These are phyloP conservation scores for Colletotrichum horii DNA, from an alignment of 2,329 filamentous ascomycete genomes.

Conservation along the genomic window DNA sequence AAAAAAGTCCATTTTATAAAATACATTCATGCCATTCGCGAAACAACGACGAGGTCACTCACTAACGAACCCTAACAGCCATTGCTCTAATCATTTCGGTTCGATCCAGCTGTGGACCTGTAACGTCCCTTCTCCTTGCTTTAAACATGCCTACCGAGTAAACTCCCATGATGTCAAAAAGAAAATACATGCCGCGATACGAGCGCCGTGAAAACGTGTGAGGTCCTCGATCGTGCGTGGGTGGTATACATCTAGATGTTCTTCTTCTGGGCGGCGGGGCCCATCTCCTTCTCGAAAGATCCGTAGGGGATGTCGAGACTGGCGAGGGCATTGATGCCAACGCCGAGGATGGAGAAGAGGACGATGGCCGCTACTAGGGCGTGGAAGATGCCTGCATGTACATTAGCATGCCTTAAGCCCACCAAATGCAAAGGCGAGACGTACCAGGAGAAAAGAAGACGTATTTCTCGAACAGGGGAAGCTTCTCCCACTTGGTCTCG, in stretches of 20 bases:
- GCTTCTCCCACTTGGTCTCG: constrained; percentile 41
- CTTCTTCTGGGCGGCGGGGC: constrained; percentile 87
- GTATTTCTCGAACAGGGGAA: constrained; percentile 86
- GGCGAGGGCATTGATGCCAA: constrained; percentile 76
- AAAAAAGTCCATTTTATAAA: constrained; percentile 18
- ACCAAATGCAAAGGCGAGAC: constrained; percentile 27
- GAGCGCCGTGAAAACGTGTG: background rate
- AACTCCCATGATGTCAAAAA: constrained; percentile 18
- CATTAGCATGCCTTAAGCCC: background rate
- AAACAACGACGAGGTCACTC: background rate
- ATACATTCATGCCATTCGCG: constrained; percentile 17
- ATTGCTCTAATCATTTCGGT: background rate
- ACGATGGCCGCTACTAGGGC: constrained; percentile 73
- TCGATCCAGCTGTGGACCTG: background rate
- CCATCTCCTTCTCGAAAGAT: constrained; percentile 96
- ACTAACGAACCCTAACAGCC: background rate
- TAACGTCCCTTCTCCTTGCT: background rate
- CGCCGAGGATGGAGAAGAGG: constrained; percentile 77
- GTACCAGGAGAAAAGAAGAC: constrained; percentile 90
- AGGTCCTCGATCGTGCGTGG: background rate
- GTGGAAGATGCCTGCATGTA: constrained; percentile 83
- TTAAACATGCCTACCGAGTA: constrained; percentile 13
- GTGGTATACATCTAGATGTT: constrained; percentile 70
- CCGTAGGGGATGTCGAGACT: constrained; percentile 91
- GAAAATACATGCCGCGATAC: constrained; percentile 5